Percentiles rank a stretch among this genome's conserved stretches.
Conservation (phyloP, 1,284 basidiomycete genomes). For the Phylloporus sp. region DNA sequence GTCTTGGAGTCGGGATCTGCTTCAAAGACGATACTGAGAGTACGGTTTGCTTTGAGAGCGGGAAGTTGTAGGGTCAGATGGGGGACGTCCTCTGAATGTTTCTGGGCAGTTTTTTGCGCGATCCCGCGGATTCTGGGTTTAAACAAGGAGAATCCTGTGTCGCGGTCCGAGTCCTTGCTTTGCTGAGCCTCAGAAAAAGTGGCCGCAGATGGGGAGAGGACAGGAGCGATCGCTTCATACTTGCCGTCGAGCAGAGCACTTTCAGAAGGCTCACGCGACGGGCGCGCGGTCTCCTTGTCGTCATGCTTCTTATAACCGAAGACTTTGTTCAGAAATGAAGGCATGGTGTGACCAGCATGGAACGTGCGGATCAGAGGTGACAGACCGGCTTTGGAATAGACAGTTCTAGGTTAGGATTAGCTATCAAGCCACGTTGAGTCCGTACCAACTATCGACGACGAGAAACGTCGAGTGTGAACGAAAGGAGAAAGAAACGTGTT, state of each 20-base stretch:
- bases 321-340: constrained; percentile 76
- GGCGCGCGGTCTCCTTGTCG: constrained; percentile 48
- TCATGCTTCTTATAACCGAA: constrained; percentile 73
- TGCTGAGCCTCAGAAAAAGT: constrained; percentile 43
- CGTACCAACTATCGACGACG: constrained; percentile 6
- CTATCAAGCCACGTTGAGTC: background rate
- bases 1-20: constrained; percentile 52
- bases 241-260: constrained; percentile 65
- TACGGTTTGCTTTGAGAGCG: constrained; percentile 52
- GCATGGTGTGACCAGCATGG: constrained; percentile 48
- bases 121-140: constrained; percentile 49
- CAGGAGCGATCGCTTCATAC: constrained; percentile 68
- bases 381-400: constrained; percentile 6
- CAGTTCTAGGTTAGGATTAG: constrained; percentile 13
- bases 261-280: constrained; percentile 42
- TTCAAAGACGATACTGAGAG: constrained; percentile 62
- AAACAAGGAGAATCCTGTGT: constrained; percentile 50
- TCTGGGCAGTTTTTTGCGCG: constrained; percentile 34
- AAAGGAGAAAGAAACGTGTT: constrained; percentile 7
- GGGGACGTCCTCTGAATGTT: constrained; percentile 36
- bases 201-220: constrained; percentile 50
- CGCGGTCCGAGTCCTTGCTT: constrained; percentile 41
- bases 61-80: constrained; percentile 66
- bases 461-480: background rate
- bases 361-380: constrained; percentile 14